A percentile compares a stretch with the other conserved stretches of the same genome.
Conservation (phyloP, 768 basidiomycete species). For the Suillus plorans region DNA sequence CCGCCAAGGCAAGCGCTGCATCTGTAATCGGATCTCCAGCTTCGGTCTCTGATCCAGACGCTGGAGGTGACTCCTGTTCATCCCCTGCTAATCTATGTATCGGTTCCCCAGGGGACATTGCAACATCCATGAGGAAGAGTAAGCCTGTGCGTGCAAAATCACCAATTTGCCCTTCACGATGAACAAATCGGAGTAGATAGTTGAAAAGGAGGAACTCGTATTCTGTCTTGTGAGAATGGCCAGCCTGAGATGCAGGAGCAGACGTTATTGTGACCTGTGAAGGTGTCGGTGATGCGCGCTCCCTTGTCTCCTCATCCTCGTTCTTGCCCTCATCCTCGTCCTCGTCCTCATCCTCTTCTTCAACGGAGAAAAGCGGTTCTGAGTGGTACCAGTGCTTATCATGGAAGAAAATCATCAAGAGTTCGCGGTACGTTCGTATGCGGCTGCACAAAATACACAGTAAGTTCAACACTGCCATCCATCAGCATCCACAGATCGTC, state of each 20-base stretch:
- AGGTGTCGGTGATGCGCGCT: constrained; percentile 55
- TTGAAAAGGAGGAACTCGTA: constrained; percentile 97
- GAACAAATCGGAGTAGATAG: constrained; percentile 92
- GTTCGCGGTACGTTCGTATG: constrained; percentile 83
- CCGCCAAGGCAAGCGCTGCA: constrained; percentile 83
- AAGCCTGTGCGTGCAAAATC: constrained; percentile 92
- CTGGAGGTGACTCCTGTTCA: constrained; percentile 27
- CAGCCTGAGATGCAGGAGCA: constrained; percentile 41
- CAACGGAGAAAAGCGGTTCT: constrained; percentile 71
- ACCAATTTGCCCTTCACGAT: constrained; percentile 90
- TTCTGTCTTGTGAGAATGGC: constrained; percentile 65
- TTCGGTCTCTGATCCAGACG: constrained; percentile 17
- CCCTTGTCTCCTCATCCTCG: constrained; percentile 8
- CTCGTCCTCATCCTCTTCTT: constrained; percentile 70
- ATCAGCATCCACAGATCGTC: constrained; percentile 8
- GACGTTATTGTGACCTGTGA: constrained; percentile 61
- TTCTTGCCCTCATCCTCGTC: constrained; percentile 37
- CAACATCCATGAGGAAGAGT: constrained; percentile 93
- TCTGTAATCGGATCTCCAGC: constrained; percentile 72
- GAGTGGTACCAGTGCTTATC: constrained; percentile 87
- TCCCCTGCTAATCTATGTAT: constrained; percentile 40
- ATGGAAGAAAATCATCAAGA: constrained; percentile 97
- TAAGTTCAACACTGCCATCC: constrained; percentile 77
- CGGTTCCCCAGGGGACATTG: constrained; percentile 78
- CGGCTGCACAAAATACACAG: constrained; percentile 91